Evolutionary conservation across 2,329 filamentous ascomycete genomes (phyloP).

Genomic region (Albophoma yamanashiensis): DNA sequence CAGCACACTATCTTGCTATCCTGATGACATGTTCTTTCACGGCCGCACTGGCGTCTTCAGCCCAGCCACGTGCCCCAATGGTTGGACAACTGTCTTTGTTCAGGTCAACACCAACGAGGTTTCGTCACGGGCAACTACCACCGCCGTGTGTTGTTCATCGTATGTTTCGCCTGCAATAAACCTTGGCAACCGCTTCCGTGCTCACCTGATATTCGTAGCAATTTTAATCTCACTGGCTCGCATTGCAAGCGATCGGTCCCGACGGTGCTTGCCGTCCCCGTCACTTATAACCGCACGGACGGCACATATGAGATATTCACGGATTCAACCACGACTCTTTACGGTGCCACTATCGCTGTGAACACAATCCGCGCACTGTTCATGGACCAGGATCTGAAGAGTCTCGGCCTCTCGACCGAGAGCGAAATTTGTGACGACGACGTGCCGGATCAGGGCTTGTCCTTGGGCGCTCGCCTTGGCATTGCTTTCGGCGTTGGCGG

Average conservation of each 20-base stretch:
- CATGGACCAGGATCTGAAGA: constrained; percentile 21
- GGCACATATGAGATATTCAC: constrained; percentile 22
- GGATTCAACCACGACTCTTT: constrained; percentile 25
- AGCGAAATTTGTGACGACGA: constrained; percentile 14
- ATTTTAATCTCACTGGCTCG: constrained; percentile 21
- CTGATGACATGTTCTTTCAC: constrained; percentile 26
- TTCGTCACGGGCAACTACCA: constrained; percentile 21
- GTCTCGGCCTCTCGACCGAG: constrained; percentile 21
- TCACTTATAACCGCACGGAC: constrained; percentile 23
- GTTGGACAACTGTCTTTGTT: constrained; percentile 27
- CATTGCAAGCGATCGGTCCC: constrained; percentile 23
- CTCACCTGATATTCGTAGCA: constrained; percentile 14
- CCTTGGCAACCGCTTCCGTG: neutral
- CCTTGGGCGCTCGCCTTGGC: constrained; percentile 20
- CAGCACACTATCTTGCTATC: constrained; percentile 28
- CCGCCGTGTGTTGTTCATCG: constrained; percentile 29
- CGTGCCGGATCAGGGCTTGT: constrained; percentile 8
- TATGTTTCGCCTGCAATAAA: constrained; percentile 14
- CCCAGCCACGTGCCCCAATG: constrained; percentile 26
- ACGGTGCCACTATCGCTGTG: constrained; percentile 24
- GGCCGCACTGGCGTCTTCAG: constrained; percentile 27
- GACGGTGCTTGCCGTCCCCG: constrained; percentile 24
- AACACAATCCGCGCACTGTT: constrained; percentile 26
- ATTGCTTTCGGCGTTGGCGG: constrained; percentile 21
- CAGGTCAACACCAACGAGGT: constrained; percentile 16